Percentiles rank a stretch among this genome's conserved stretches.
These are phyloP conservation scores for Alloascoidea africana DNA, from an alignment of 805 yeast species.

Conservation along the genomic window DNA sequence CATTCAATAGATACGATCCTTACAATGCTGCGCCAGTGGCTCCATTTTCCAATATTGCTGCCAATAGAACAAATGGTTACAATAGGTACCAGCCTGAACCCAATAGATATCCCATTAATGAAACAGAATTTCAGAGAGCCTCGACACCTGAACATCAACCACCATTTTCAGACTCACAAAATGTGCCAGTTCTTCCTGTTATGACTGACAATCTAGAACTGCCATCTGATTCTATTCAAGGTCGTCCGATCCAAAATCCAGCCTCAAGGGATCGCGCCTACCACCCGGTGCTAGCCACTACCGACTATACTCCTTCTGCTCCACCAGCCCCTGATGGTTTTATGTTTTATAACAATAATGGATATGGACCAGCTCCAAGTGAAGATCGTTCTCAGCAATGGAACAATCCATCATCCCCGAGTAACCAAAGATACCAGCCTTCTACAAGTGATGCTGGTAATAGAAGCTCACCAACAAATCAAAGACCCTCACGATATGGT, in stretches of 20 bases:
- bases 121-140: neutral
- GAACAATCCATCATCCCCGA: no score
- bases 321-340: slow-evolving; percentile 1
- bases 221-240: neutral
- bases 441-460: no score
- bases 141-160: neutral
- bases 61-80: slow-evolving; percentile 5
- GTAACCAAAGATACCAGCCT: no score
- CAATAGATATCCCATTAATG: neutral
- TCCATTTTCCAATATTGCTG: slow-evolving; percentile 5
- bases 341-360: no score
- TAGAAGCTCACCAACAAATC: no score
- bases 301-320: neutral
- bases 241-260: neutral
- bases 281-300: neutral
- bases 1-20: neutral
- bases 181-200: neutral
- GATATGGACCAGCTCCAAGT: no score
- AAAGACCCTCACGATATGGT: no score
- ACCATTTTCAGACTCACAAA: neutral
- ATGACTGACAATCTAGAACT: neutral
- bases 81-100: neutral
- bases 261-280: neutral
- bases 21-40: slow-evolving; percentile 5
- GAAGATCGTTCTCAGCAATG: no score